phyloP scores from a whole-genome alignment of 768 basidiomycete genomes.

The Hericium alpestre region DNA sequence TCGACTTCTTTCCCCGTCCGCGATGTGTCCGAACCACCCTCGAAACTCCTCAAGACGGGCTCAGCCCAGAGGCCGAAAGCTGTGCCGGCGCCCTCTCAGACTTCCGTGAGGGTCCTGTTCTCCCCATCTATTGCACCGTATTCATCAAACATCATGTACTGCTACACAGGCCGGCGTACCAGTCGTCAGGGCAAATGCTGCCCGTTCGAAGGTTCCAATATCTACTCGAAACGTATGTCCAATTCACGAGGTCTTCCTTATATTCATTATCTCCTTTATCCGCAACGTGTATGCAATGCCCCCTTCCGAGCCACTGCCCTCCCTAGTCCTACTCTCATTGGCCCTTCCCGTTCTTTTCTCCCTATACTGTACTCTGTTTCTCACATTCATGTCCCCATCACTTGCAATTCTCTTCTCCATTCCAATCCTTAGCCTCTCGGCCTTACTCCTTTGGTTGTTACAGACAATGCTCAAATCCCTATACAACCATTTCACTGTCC shows the following conservation, averaged over 20 bases:
- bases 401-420: neutral
- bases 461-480: slow-evolving; percentile 68
- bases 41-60: slow-evolving; percentile 51
- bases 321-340: neutral
- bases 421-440: neutral
- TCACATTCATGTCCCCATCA: neutral
- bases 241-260: slow-evolving; percentile 3
- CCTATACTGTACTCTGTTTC: neutral
- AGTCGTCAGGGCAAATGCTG: slow-evolving; percentile 52
- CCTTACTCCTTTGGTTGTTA: neutral
- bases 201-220: slow-evolving; percentile 60
- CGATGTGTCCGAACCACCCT: slow-evolving; percentile 23
- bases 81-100: slow-evolving; percentile 28
- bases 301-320: neutral
- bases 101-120: slow-evolving; percentile 15
- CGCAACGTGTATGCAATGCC: slow-evolving; percentile 5
- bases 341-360: neutral
- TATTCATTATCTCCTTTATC: neutral
- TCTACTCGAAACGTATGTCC: slow-evolving; percentile 58
- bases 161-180: slow-evolving; percentile 46
- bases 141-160: neutral
- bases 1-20: neutral
- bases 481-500: slow-evolving; percentile 57
- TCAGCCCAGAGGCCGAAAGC: slow-evolving; percentile 31
- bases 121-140: neutral